These are phyloP conservation scores for Diaporthe citriasiana DNA, from an alignment of 2,329 filamentous ascomycete genomes.

Conservation along the genomic window DNA sequence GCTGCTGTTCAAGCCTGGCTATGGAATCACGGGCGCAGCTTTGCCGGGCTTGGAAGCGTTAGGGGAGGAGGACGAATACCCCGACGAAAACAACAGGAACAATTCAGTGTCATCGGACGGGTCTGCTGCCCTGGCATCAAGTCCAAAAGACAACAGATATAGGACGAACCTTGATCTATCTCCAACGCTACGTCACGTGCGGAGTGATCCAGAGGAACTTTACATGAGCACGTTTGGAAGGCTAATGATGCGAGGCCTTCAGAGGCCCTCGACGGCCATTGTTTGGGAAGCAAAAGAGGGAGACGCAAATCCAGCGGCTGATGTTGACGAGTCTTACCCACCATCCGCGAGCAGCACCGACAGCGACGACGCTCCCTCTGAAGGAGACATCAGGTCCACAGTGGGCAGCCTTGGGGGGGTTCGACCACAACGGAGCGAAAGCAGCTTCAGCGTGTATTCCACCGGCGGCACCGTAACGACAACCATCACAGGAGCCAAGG, in stretches of 20 bases:
- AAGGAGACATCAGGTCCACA: neutral
- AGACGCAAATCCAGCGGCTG: neutral
- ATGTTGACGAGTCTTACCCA: neutral
- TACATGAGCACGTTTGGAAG: slow-evolving; percentile 31
- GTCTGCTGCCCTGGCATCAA: slow-evolving; percentile 11
- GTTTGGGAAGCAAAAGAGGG: neutral
- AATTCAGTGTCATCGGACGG: slow-evolving; percentile 16
- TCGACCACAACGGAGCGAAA: slow-evolving; percentile 14
- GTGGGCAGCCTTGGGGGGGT: neutral
- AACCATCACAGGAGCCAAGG: neutral
- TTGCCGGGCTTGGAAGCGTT: slow-evolving; percentile 53
- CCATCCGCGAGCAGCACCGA: neutral
- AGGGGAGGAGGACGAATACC: slow-evolving; percentile 1
- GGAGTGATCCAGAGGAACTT: neutral
- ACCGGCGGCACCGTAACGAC: slow-evolving; percentile 11
- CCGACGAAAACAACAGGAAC: neutral
- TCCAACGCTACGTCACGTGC: slow-evolving; percentile 21
- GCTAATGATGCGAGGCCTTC: neutral
- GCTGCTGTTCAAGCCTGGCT: slow-evolving; percentile 55
- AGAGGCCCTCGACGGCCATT: neutral
- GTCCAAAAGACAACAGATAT: slow-evolving; percentile 30
- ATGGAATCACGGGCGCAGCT: slow-evolving; percentile 51
- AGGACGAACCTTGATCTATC: neutral
- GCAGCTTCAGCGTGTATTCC: slow-evolving; percentile 20
- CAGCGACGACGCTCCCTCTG: slow-evolving; percentile 2